Evolutionary conservation across 495 filamentous ascomycete species (phyloP).

Genomic region (Neurospora tetraspora): DNA sequence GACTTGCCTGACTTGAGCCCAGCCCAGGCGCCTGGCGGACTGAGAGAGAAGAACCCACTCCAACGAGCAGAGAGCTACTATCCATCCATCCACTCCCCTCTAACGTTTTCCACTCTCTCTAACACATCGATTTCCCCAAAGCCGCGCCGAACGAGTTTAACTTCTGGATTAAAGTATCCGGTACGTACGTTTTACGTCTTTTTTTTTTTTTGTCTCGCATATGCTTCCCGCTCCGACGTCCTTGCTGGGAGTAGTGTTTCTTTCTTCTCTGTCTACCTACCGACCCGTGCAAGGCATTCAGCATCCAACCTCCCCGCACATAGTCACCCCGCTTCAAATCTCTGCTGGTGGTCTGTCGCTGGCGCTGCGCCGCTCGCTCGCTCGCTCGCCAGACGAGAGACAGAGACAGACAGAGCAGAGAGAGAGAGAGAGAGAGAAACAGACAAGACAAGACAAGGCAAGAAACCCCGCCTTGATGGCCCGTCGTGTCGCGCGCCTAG

Average conservation of each 20-base stretch:
- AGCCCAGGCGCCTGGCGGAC: neutral
- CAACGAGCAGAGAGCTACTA: neutral
- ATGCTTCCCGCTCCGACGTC: neutral
- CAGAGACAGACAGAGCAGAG: neutral
- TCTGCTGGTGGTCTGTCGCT: neutral
- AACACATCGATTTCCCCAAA: neutral
- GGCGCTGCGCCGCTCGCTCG: neutral
- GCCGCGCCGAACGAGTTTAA: neutral
- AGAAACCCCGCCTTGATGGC: neutral
- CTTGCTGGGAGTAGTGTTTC: constrained; percentile 7
- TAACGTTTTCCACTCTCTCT: neutral
- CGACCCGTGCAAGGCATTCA: constrained; percentile 1
- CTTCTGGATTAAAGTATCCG: neutral
- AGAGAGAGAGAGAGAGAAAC: neutral
- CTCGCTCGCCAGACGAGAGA: neutral
- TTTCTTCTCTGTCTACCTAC: constrained; percentile 7
- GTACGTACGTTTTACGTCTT: neutral
- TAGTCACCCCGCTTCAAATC: neutral
- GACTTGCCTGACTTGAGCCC: neutral
- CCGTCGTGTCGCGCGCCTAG: neutral
- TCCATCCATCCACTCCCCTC: neutral
- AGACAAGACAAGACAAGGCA: neutral
- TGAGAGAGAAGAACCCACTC: neutral
- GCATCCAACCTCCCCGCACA: neutral
- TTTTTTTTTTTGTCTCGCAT: neutral